Base-by-base conservation (phyloP, 106 monocot species). In the Alisma plantagoaquatica region DNA sequence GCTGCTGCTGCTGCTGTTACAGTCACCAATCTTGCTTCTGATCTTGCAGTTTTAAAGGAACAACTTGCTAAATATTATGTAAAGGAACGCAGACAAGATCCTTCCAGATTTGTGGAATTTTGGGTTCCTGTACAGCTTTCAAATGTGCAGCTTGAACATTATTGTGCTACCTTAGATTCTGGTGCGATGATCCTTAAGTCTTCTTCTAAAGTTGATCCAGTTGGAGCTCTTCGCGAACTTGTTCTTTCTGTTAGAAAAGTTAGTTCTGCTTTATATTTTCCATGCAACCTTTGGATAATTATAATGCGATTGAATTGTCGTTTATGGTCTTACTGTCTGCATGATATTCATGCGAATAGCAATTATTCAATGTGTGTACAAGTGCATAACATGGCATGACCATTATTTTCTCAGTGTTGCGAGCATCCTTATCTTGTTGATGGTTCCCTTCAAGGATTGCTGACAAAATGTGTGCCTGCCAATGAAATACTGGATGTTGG, bases 61-160 rank as follows among this genome's bases (percentile, higher is more conserved):
- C 71, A 45, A 50, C 64, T 96, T 49, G 67, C 59, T 51, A 59
- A 29, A 27, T 73, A 71, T 71, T 6, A 70, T 59, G 76, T 67
- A 59, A 68, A 78, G 62, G 72, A 82, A 23, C 64, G 73, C 21
- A 81, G 70, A 68, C 31, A 59, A 21, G 78, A 75, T 21, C 59
- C 73, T 17, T 71, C 74, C 32, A 85, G 64, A 31, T 78, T 82
- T 64, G n/a, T 65, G 49, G 96, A 98, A 64, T 98, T 73, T 49
- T 98, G 84, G 82, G 96, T 98, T 59, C 96, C 96, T 74, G 96
- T 82, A 65, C 51, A 48, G 16, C 74, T 98, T 35, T 90, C 89
- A 9, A 77, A 66, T 54, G 71, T 98, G 65, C 96, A 98, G 29
- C 76, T 98, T 57, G 96, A 98, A 54, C 62, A 82, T 45, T 89